phyloP scores from a whole-genome alignment of 257 asterid genomes.

The Rehmannia glutinosa region DNA sequence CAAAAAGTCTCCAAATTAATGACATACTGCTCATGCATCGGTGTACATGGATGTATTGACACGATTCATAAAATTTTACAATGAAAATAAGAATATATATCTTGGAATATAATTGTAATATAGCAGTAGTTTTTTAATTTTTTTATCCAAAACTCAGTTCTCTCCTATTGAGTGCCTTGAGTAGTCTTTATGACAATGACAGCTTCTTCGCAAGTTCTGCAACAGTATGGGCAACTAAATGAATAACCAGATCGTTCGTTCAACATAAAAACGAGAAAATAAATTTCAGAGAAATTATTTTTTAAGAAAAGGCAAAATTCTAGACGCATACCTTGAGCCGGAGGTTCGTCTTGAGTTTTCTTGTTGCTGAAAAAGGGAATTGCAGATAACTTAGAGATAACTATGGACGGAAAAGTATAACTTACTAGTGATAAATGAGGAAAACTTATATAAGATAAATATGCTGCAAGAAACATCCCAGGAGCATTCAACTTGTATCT shows the following conservation, averaged over 20 bases:
- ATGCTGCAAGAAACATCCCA: no score
- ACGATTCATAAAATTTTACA: no score
- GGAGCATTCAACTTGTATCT: no score
- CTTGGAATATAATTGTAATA: background rate
- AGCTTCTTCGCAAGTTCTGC: constrained; percentile 25
- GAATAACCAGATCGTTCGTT: background rate
- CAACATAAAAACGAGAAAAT: constrained; percentile 12
- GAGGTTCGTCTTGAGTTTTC: constrained; percentile 30
- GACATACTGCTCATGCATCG: no score
- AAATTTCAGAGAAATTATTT: background rate
- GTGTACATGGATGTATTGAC: no score
- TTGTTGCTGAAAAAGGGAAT: no score
- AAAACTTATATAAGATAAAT: no score
- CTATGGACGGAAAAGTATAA: no score
- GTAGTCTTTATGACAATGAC: background rate
- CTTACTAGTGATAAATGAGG: no score
- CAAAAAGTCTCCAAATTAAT: no score
- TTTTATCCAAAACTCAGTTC: background rate
- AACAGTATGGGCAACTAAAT: background rate
- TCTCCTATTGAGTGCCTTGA: background rate
- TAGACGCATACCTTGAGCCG: constrained; percentile 26
- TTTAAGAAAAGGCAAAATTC: background rate
- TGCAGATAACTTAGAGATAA: no score
- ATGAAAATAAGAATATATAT: no score
- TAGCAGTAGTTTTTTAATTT: background rate